phyloP scores from a whole-genome alignment of 2,329 filamentous ascomycete genomes.

The Neocatenulostroma microsporum region DNA sequence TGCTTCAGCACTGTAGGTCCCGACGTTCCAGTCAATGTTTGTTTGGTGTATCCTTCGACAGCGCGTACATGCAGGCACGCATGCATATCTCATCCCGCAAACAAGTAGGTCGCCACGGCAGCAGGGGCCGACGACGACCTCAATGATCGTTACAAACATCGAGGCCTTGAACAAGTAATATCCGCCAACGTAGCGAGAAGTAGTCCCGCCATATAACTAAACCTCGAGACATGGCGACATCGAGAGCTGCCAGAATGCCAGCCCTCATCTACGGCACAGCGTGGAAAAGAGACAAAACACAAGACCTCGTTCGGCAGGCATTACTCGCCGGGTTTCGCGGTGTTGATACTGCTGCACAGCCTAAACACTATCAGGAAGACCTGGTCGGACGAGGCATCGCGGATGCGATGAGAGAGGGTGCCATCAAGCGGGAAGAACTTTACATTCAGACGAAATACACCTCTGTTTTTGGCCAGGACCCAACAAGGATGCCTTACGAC shows the following conservation, averaged over 20 bases:
- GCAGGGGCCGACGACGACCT: too few species aligned
- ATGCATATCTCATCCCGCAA: too few species aligned
- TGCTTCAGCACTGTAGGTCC: too few species aligned
- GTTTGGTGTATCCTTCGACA: too few species aligned
- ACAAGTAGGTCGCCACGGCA: too few species aligned
- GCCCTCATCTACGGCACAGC: conserved; percentile 68
- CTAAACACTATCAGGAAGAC: conserved; percentile 67
- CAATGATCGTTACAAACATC: too few species aligned
- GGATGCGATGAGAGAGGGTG: conserved; percentile 51
- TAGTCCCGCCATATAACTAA: too few species aligned
- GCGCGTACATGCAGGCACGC: too few species aligned
- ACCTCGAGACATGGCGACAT: conserved; percentile 11
- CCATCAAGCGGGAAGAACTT: conserved; percentile 53
- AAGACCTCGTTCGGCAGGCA: conserved; percentile 60
- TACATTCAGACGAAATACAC: conserved; percentile 86
- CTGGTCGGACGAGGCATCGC: conserved; percentile 61
- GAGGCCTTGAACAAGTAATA: too few species aligned
- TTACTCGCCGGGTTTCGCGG: conserved; percentile 61
- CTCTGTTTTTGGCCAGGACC: conserved; percentile 54
- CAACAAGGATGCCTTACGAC: conserved; percentile 55
- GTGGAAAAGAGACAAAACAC: conserved; percentile 69
- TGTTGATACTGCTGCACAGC: conserved; percentile 72
- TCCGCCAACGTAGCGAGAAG: too few species aligned
- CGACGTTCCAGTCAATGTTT: too few species aligned
- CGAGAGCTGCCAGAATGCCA: conserved; percentile 22